Evolutionary conservation across 2,329 filamentous ascomycete species (phyloP), one percentile per base, ranked within the genome.

Genomic region (Arthrobotrys iridis): DNA sequence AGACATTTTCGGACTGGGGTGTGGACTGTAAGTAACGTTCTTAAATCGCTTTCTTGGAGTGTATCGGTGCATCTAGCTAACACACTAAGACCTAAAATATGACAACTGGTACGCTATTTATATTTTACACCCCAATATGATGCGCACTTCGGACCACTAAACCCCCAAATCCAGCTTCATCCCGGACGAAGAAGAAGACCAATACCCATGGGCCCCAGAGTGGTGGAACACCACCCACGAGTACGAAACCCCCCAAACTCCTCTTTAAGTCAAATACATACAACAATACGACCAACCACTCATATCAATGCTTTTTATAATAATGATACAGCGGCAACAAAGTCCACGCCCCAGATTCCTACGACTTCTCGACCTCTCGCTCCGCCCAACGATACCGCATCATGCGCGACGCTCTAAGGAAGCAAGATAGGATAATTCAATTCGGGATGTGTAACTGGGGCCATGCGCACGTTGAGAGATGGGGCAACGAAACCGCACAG

Each of bases 401-500:
- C 18, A 88, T 88, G 87, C 82, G 84, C n/a, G 83, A 87, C 78
- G 85, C 85, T 0, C 81, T 88, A 2, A 78, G 82, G 0, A 82
- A 68, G 3, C 83, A 84, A 60, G 81, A 83, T 52, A 81, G 83
- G 11, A 82, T 83, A 0, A 87, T 88, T 10, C 79, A 85, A 2
- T 87, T 85, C 79, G 85, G 82, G 8, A 80, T 88, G 11, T 88
- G 86, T 78, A 82, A 85, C 28, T 88, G 86, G 86, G 87, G 87
- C 2, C 79, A 83, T 13, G 85, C 84, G 0, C 81, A 84, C 13
- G 85, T 87, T 2, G 83, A 84, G 60, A 78, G 79, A 2, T 88
- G 86, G 85, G 87, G 84, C 4, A 83, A 83, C 64, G 77, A 79
- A 4, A 85, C 83, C 0, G 86, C 84, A 1, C 84, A 85, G 66